A percentile compares a stretch with the other conserved stretches of the same genome.
Evolutionary conservation across 164 flowering plant genomes (phyloP).

Genomic region (Kalanchoe fedtschenkoi): DNA sequence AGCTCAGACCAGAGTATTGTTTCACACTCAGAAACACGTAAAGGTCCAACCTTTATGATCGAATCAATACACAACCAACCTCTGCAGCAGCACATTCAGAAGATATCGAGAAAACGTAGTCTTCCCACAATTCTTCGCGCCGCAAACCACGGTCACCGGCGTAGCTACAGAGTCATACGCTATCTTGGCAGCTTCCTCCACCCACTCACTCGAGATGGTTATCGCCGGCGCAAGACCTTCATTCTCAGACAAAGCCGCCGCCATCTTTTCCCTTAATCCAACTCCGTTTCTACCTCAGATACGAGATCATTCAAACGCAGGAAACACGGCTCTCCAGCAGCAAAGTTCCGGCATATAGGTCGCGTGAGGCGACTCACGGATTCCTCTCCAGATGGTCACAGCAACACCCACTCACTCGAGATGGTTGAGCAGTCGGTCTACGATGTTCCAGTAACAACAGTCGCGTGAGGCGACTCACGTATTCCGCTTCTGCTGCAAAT

Average conservation of each 20-base stretch:
- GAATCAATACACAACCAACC: conserved; percentile 17
- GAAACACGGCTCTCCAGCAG: no score
- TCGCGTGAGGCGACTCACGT: not conserved
- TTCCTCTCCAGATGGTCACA: no score
- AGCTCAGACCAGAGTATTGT: no score
- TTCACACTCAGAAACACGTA: not conserved
- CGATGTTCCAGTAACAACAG: not conserved
- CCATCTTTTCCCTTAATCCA: conserved; percentile 14
- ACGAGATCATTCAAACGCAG: not conserved
- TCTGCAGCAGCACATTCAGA: conserved; percentile 53
- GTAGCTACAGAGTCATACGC: conserved; percentile 33
- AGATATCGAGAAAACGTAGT: conserved; percentile 80
- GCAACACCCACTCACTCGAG: not conserved
- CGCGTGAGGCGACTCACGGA: no score
- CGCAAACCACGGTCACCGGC: conserved; percentile 59
- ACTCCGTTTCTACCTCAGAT: not conserved
- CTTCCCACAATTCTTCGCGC: conserved; percentile 83
- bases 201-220: conserved; percentile 57
- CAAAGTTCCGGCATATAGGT: no score
- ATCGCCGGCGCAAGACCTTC: conserved; percentile 24
- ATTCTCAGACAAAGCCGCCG: conserved; percentile 9
- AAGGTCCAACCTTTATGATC: not conserved
- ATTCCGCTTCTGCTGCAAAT: not conserved
- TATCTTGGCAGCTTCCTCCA: conserved; percentile 44
- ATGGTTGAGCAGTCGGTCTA: no score